Percentiles rank a stretch among this genome's conserved stretches.
Evolutionary conservation across 805 yeast species (phyloP).

Genomic region (Candida takata): DNA sequence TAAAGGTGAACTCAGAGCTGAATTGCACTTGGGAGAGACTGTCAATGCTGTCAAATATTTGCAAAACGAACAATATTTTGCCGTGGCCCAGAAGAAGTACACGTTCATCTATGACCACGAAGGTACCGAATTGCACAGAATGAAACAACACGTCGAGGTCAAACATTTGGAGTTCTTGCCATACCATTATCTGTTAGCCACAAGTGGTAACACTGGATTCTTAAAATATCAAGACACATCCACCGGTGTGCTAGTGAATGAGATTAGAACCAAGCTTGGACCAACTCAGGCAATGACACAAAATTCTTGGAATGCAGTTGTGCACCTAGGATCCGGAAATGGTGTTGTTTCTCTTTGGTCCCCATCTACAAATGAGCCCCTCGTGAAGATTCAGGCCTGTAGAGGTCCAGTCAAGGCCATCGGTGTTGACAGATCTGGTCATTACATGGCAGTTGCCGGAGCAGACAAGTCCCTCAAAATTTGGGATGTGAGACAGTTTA

Average conservation of each 20-base stretch:
- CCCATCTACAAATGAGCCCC: constrained; percentile 78
- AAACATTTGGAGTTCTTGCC: constrained; percentile 83
- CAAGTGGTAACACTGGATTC: constrained; percentile 86
- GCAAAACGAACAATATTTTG: constrained; percentile 90
- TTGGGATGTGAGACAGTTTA: constrained; percentile 88
- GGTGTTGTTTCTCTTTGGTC: constrained; percentile 94
- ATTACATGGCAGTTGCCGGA: constrained; percentile 90
- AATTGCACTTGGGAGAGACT: constrained; percentile 80
- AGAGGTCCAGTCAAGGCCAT: constrained; percentile 84
- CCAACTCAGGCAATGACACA: constrained; percentile 85
- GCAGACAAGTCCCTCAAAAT: constrained; percentile 77
- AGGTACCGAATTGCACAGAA: constrained; percentile 87
- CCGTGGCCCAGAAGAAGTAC: constrained; percentile 94
- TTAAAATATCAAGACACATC: constrained; percentile 92
- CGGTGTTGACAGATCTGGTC: constrained; percentile 86
- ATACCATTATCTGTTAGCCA: constrained; percentile 79
- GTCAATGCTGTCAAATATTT: constrained; percentile 84
- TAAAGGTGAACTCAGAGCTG: constrained; percentile 73
- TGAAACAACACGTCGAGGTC: constrained; percentile 84
- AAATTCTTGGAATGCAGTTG: constrained; percentile 93
- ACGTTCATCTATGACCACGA: constrained; percentile 86
- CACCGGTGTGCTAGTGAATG: constrained; percentile 82
- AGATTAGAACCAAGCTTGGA: constrained; percentile 80
- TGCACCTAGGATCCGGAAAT: constrained; percentile 88
- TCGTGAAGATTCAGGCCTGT: constrained; percentile 73